Base-by-base conservation (phyloP, 2,329 filamentous ascomycete genomes). In the Lecanicillium sp. region DNA sequence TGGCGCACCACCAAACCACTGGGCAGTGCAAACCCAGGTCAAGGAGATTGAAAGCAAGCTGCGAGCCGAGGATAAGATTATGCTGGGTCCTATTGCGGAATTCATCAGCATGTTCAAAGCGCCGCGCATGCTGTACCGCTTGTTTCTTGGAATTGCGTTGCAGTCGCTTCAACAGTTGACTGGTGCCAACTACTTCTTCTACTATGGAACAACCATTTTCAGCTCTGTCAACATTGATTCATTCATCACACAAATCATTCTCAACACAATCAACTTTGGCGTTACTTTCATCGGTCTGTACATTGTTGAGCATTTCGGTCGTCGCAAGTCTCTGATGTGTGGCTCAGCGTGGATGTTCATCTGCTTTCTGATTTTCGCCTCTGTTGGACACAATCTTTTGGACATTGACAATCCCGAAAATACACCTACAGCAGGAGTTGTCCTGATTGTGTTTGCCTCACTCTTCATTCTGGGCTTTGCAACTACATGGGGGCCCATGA, bases 281-380 rank as follows among this genome's bases (percentile, higher is more conserved):
- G 75, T 75, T 44, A 85, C 81, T 6, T 78, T 85, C 46, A 68
- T 74, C 17, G 80, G 80, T 38, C 64, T 85, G n/a, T 84, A 78
- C 51, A 63, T 84, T n/a, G 75, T 84, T 12, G 78, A 84, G 54
- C 70, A 78, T 43, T 78, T 71, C 33, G 80, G 80, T 41, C 75
- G 80, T 6, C 73, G 80, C 35, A 72, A 71, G 47, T 78, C 74
- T 3, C 64, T 85, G 2, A 75, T 83, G 33, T 54, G 60, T 0
- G 80, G 80, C n/a, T 73, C 74, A 3, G 53, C 73, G 1, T 80
- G 78, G 73, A 73, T 73, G 70, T 67, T 66, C 15, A 45, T 65
- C 11, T 82, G 76, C 55, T 80, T 83, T 63, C 56, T 82, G 37
- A 63, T 74, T 43, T 73, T 73, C 31, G 69, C 70, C 1, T 70